These are phyloP conservation scores for Mycosphaerella arachidis DNA, from an alignment of 2,329 filamentous ascomycete genomes.

Conservation along the genomic window DNA sequence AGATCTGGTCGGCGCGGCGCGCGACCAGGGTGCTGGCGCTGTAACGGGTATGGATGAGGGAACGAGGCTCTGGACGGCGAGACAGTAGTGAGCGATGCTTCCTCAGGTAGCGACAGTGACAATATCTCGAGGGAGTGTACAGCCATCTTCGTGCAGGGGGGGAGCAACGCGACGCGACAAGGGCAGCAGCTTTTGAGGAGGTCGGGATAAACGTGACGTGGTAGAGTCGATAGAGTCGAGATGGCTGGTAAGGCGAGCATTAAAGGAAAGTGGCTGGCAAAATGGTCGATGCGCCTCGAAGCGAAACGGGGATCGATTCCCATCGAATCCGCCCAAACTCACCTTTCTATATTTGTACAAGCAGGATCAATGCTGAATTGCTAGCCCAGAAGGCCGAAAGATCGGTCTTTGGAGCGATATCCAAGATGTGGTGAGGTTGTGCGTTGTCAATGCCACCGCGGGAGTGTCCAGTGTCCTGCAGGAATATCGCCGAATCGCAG, in stretches of 20 bases:
- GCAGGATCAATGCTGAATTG: background rate
- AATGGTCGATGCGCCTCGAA: background rate
- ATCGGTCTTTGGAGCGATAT: background rate
- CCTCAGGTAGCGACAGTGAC: background rate
- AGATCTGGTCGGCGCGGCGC: background rate
- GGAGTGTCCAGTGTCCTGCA: background rate
- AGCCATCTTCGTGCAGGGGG: background rate
- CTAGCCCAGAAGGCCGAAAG: background rate
- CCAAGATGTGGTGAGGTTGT: background rate
- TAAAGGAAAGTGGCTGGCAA: background rate
- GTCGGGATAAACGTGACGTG: slow-evolving; percentile 3
- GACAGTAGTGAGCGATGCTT: background rate
- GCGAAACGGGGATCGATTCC: background rate
- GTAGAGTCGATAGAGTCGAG: background rate
- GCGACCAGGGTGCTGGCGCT: background rate
- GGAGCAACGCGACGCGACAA: slow-evolving; percentile 5
- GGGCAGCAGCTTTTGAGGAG: background rate
- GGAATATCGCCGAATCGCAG: background rate
- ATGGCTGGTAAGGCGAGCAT: slow-evolving; percentile 3
- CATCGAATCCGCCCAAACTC: background rate
- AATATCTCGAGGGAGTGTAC: background rate
- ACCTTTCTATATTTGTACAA: slow-evolving; percentile 5
- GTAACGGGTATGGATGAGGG: background rate
- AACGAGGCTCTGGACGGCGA: background rate
- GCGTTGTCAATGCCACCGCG: slow-evolving; percentile 2